Evolutionary conservation across 805 yeast genomes (phyloP), one percentile per base, ranked within the genome.

Genomic region (Hanseniaspora singularis): DNA sequence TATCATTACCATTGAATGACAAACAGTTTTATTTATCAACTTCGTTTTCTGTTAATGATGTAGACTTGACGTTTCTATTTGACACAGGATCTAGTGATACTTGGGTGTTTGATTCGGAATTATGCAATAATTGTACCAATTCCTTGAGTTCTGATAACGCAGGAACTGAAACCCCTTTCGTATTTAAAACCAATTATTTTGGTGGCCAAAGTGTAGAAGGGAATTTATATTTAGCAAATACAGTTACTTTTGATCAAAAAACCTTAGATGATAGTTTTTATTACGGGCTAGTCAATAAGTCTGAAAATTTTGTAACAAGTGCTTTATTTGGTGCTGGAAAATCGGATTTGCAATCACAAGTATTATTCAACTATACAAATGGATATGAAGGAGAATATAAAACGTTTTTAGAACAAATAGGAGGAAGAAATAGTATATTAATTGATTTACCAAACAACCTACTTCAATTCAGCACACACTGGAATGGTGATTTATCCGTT

Each of bases 121-220:
- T 38, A 14, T 38, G 40, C 15, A 10, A 12, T 6, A 39, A 27
- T 16, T 33, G 20, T 23, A 19, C 26, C 52, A 64, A 68, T 9
- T 38, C 53, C 8, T 57, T 58, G 49, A 71, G 72, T 2, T 62
- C 71, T 5, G 66, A 66, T 54, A 56, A 59, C 49, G 61, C 67
- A 11, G 46, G 46, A 5, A 24, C 18, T 19, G 60, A 50, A 5
- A 50, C 52, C 12, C 63, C 69, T 3, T 54, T 52, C 41, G 40
- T 67, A 2, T 68, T 64, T 14, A 16, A 40, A 30, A 36, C 40
- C 3, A 22, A 15, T 7, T 43, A 36, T 24, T 28, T 36, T 36
- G 40, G 47, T 22, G 47, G 47, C 11, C 40, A 34, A 22, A 10
- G 11, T 5, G 40, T 43, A 16, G 22, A 14, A 14, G 47, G 47